phyloP scores from a whole-genome alignment of 495 filamentous ascomycete species.

The Astrothelium subdiscretum region DNA sequence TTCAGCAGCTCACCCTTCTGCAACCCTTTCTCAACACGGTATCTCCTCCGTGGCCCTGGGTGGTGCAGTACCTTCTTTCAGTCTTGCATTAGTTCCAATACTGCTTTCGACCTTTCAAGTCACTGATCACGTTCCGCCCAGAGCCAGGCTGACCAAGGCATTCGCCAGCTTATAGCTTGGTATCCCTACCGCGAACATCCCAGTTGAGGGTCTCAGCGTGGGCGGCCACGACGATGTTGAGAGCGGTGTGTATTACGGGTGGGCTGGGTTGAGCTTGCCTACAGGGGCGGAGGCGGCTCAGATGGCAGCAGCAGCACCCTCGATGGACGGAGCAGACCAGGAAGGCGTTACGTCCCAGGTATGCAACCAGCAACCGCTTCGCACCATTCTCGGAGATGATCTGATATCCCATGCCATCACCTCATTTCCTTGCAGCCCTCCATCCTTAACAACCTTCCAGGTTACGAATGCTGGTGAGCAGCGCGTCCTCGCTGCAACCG shows the following conservation, averaged over 20 bases:
- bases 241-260: conserved; percentile 87
- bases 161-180: conserved; percentile 46
- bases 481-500: conserved; percentile 1
- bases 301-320: background rate
- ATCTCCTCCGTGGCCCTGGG: background rate
- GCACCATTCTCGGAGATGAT: background rate
- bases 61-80: background rate
- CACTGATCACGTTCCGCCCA: background rate
- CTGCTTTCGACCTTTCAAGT: background rate
- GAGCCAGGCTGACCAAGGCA: background rate
- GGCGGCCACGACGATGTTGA: conserved; percentile 58
- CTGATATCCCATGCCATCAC: background rate
- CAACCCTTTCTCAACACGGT: background rate
- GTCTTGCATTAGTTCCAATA: background rate
- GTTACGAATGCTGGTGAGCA: background rate
- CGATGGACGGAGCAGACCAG: background rate
- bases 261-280: conserved; percentile 45
- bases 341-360: background rate
- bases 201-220: conserved; percentile 54
- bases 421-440: background rate
- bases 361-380: background rate
- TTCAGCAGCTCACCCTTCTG: background rate
- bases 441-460: background rate
- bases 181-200: conserved; percentile 95
- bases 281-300: background rate